Conservation (phyloP, 2,329 filamentous ascomycete species). For the Trematosphaeria pertusa region DNA sequence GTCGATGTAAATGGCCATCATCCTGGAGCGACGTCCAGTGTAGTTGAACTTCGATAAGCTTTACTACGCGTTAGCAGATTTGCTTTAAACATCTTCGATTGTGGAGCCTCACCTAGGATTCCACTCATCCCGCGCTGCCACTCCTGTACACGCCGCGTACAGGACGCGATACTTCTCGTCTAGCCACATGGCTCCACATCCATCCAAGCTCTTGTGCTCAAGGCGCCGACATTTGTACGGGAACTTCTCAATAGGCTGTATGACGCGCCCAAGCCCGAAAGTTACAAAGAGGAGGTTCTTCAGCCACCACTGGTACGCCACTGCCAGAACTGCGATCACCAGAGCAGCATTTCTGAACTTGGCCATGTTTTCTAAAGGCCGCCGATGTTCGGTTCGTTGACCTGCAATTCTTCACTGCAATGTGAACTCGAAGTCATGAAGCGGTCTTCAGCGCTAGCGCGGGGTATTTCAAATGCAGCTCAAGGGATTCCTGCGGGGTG, state of each 20-base stretch:
- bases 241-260: slow-evolving; percentile 14
- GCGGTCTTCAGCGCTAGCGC: too few species aligned
- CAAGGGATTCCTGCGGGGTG: too few species aligned
- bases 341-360: too few species aligned
- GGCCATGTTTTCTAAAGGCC: too few species aligned
- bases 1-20: slow-evolving; percentile 21
- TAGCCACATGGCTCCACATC: slow-evolving; percentile 19
- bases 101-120: slow-evolving; percentile 13
- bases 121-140: slow-evolving; percentile 10
- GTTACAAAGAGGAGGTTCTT: slow-evolving; percentile 9
- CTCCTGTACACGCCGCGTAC: slow-evolving; percentile 18
- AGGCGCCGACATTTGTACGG: slow-evolving; percentile 16
- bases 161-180: slow-evolving; percentile 15
- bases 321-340: slow-evolving; percentile 2
- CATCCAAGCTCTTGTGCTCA: slow-evolving; percentile 12
- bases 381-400: too few species aligned
- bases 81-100: not conserved
- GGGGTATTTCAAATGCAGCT: too few species aligned
- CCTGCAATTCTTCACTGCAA: too few species aligned
- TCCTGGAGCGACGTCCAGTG: slow-evolving; percentile 12
- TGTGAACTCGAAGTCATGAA: too few species aligned
- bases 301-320: slow-evolving; percentile 7
- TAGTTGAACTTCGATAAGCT: slow-evolving; percentile 12
- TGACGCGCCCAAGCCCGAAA: slow-evolving; percentile 7
- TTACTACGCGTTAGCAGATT: not conserved